Conservation (phyloP, 768 basidiomycete species). For the Leucosporidium scottii region DNA sequence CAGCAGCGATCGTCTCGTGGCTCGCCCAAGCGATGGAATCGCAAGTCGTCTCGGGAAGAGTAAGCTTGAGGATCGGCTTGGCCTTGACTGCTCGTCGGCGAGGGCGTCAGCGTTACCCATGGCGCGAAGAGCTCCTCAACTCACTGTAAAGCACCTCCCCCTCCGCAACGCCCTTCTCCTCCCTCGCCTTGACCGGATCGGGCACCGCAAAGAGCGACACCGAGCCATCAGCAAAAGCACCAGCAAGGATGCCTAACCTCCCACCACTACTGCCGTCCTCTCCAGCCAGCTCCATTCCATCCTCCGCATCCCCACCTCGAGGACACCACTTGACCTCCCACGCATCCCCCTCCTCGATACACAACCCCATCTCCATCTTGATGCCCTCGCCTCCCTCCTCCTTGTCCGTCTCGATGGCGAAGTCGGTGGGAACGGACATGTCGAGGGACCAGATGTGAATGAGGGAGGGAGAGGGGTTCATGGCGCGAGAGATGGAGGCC, state of each 20-base stretch:
- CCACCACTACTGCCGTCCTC: conserved; percentile 23
- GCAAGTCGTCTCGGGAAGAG: conserved; percentile 67
- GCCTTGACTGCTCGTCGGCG: conserved; percentile 38
- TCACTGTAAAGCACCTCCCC: conserved; percentile 51
- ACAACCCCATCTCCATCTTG: conserved; percentile 64
- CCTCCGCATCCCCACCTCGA: conserved; percentile 64
- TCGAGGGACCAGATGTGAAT: conserved; percentile 75
- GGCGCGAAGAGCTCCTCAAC: conserved; percentile 26
- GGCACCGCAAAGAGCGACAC: conserved; percentile 72
- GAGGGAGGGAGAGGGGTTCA: conserved; percentile 53
- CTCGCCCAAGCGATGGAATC: conserved; percentile 86
- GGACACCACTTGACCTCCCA: conserved; percentile 90
- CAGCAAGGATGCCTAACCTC: conserved; percentile 77
- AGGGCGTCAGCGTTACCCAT: not conserved
- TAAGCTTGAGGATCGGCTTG: conserved; percentile 63
- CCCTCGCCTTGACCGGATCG: conserved; percentile 55
- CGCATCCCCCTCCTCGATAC: conserved; percentile 61
- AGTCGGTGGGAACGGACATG: not conserved
- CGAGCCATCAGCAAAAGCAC: conserved; percentile 80
- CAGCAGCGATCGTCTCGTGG: conserved; percentile 70
- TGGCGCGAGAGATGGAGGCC: conserved; percentile 52
- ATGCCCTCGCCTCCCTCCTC: conserved; percentile 20
- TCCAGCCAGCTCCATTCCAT: not conserved
- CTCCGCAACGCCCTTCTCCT: not conserved
- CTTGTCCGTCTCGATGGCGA: conserved; percentile 5